A percentile compares a stretch with the other conserved stretches of the same genome.
phyloP scores from a whole-genome alignment of 352 stramenopile species.

The Phytophthora idaei region DNA sequence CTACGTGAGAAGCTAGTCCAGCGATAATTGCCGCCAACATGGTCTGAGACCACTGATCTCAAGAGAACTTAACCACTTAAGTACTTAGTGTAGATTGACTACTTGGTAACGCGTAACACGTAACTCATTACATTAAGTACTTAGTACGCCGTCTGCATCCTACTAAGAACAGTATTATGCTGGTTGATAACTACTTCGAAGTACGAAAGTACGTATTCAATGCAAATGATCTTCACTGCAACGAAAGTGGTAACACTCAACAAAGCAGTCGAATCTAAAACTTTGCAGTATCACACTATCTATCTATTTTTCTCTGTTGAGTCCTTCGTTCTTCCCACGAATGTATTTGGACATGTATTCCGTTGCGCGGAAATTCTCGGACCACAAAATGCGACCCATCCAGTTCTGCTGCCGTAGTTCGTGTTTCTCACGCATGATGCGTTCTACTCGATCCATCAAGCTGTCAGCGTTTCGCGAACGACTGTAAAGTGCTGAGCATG shows the following conservation, averaged over 20 bases:
- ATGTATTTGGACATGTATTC: slow-evolving; percentile 90
- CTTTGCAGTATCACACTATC: background rate
- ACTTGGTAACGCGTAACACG: too few species aligned
- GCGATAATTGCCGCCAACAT: too few species aligned
- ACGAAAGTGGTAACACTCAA: background rate
- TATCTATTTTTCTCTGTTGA: slow-evolving; percentile 6
- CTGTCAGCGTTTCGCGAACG: slow-evolving; percentile 46
- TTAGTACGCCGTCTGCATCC: too few species aligned
- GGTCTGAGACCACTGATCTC: too few species aligned
- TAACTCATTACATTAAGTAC: too few species aligned
- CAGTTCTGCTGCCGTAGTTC: slow-evolving; percentile 50
- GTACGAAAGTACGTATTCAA: too few species aligned
- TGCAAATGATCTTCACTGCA: too few species aligned
- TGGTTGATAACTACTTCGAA: too few species aligned
- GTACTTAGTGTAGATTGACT: too few species aligned
- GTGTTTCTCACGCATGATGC: slow-evolving; percentile 38
- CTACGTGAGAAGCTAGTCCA: background rate
- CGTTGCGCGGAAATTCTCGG: slow-evolving; percentile 78
- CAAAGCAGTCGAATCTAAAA: background rate
- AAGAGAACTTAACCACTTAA: too few species aligned
- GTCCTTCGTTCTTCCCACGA: slow-evolving; percentile 64
- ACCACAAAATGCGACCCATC: slow-evolving; percentile 85
- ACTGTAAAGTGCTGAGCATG: slow-evolving; percentile 55
- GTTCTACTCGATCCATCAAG: slow-evolving; percentile 62
- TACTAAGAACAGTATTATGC: too few species aligned